These are phyloP conservation scores for Ophiostoma sp. DNA, from an alignment of 2,329 filamentous ascomycete genomes.

Conservation along the genomic window DNA sequence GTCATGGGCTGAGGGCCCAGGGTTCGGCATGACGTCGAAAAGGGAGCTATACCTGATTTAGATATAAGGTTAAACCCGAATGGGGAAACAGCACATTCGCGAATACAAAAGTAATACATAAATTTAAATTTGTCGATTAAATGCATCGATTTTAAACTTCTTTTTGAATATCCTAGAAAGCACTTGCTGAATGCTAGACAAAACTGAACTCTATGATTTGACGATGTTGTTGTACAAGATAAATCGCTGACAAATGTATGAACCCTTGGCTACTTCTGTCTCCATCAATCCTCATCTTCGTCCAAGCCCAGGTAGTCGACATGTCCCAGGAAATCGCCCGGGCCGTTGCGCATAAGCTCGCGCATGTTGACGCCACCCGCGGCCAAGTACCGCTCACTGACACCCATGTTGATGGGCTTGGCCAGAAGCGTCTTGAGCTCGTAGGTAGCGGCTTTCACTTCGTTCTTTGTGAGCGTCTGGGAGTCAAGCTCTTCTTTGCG, in stretches of 20 bases:
- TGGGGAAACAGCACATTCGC: too few species aligned
- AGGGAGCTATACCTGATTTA: too few species aligned
- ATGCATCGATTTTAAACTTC: background rate
- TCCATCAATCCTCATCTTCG: conserved; percentile 13
- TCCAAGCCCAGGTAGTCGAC: conserved; percentile 45
- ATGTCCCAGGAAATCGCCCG: conserved; percentile 65
- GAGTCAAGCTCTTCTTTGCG: conserved; percentile 79
- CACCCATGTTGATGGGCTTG: conserved; percentile 78
- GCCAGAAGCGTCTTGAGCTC: conserved; percentile 71
- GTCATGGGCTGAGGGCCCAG: too few species aligned
- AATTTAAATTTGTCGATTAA: too few species aligned
- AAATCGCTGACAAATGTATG: background rate
- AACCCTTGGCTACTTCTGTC: too few species aligned
- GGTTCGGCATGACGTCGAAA: too few species aligned
- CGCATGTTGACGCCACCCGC: conserved; percentile 82
- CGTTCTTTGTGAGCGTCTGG: conserved; percentile 66
- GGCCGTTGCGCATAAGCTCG: conserved; percentile 64
- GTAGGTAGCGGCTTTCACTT: conserved; percentile 68
- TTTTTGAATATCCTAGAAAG: background rate
- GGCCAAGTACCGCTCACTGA: conserved; percentile 83
- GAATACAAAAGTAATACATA: too few species aligned
- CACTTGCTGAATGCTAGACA: background rate
- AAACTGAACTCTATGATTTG: background rate
- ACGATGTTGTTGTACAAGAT: background rate
- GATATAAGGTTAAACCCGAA: too few species aligned